These are phyloP conservation scores for Phalaenopsis aphrodite DNA, from an alignment of 106 monocot genomes.

Conservation along the genomic window DNA sequence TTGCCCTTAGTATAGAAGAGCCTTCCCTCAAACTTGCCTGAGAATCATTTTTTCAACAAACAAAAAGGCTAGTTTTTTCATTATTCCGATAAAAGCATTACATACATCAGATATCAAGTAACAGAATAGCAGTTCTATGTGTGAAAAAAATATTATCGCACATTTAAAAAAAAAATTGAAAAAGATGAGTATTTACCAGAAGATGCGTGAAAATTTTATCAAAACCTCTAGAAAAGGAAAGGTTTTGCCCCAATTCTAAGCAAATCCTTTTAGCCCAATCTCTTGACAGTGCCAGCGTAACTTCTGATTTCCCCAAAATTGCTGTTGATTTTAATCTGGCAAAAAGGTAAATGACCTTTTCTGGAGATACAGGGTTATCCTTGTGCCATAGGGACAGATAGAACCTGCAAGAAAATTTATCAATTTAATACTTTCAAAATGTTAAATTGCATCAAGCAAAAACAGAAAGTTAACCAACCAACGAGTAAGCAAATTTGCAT, in stretches of 20 bases:
- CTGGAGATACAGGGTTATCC: conserved; percentile 56
- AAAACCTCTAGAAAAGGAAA: conserved; percentile 92
- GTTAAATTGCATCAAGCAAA: not conserved
- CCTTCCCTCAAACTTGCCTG: conserved; percentile 98
- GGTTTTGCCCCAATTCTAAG: conserved; percentile 70
- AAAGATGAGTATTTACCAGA: conserved; percentile 39
- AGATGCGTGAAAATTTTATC: conserved; percentile 87
- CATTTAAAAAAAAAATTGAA: conserved; percentile 7
- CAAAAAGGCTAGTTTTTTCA: not conserved
- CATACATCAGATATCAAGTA: not conserved
- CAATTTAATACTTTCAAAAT: conserved; percentile 6
- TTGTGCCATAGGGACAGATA: conserved; percentile 92
- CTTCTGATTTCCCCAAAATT: conserved; percentile 62
- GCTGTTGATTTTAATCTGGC: conserved; percentile 76
- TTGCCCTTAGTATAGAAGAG: conserved; percentile 82
- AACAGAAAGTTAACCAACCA: conserved; percentile 45
- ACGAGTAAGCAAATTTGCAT: conserved; percentile 63
- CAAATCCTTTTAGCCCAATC: conserved; percentile 83
- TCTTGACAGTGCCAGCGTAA: conserved; percentile 44
- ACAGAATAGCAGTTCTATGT: not conserved
- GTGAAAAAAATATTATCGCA: not conserved
- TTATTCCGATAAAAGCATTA: not conserved
- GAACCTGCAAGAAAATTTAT: conserved; percentile 57
- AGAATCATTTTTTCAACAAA: conserved; percentile 3
- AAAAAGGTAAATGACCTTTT: conserved; percentile 56